Base-by-base conservation (phyloP, 2,329 filamentous ascomycete species). In the Paraconiothyrium sp. region DNA sequence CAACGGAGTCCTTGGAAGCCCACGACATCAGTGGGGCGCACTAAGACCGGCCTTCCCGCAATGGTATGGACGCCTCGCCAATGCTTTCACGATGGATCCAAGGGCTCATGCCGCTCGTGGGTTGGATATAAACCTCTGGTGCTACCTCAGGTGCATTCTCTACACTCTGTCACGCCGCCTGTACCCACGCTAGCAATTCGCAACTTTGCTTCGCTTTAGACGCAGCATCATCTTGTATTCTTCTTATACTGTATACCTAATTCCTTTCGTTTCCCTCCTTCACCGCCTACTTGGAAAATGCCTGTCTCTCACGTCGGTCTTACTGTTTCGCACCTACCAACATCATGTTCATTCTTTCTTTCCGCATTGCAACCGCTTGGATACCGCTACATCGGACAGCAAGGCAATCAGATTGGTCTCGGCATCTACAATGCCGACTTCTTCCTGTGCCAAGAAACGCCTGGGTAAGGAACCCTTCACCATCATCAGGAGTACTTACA, bases 311-410 rank as follows among this genome's bases (percentile, higher is more conserved):
- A 88, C 73, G 83, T 89, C 63, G 87, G 86, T 63, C 82, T 90
- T 64, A 88, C 86, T 41, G 93, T 97, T 73, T 89, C 89, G 63
- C 89, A 94, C 78, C 87, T 97, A 57, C 88, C 92, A 58, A 88
- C 89, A 39, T 91, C 93, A 3, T 88, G 90, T 54, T 95, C 92
- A 8, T 97, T 96, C 82, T 97, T 93, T 79, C 87, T 93, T 24
- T 87, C 91, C 64, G 85, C 93, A 66, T 85, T 92, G 8, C 92
- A 94, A 69, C 90, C 92, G 3, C 84, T 97, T 24, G 91, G 91
- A 41, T 89, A 96, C 64, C 86, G 86, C 63, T 96, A 89, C 75
- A 85, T 92, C 64, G 87, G 86, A 59, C 82, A 86, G 61, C 83
- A 85, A 74, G 86, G 86, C 55, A 83, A 86, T 64, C 86, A 87